These are phyloP conservation scores for Halophytophthora batemanensis DNA, from an alignment of 352 stramenopile genomes.

Conservation along the genomic window DNA sequence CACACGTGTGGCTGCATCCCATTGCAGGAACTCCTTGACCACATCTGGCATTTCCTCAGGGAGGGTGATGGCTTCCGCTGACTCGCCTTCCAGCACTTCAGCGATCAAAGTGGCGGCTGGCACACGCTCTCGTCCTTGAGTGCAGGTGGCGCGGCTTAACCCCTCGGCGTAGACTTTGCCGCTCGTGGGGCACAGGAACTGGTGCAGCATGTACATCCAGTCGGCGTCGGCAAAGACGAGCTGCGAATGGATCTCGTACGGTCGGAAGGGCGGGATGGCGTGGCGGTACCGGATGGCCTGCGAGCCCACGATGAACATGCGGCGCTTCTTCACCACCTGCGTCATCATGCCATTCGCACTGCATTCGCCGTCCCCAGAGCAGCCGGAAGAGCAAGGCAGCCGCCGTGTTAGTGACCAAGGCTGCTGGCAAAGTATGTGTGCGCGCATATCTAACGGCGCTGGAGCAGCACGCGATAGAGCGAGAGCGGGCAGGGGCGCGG, in stretches of 20 bases:
- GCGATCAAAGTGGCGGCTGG: constrained; percentile 51
- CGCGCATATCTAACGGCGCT: too few species aligned
- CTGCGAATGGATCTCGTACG: constrained; percentile 63
- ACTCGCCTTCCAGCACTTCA: too few species aligned
- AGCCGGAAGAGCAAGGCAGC: too few species aligned
- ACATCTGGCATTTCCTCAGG: constrained; percentile 46
- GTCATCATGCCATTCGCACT: too few species aligned
- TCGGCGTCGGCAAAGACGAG: constrained; percentile 72
- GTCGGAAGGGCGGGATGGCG: constrained; percentile 47
- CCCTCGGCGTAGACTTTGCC: constrained; percentile 62
- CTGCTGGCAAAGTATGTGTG: too few species aligned
- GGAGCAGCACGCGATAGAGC: too few species aligned
- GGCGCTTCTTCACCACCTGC: constrained; percentile 50
- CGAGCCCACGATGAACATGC: constrained; percentile 72
- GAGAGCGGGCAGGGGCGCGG: not conserved
- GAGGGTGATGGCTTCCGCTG: constrained; percentile 40
- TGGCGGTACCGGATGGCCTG: constrained; percentile 64
- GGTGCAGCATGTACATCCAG: constrained; percentile 65
- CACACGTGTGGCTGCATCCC: constrained; percentile 42
- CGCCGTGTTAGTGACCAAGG: too few species aligned
- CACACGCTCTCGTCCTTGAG: constrained; percentile 45
- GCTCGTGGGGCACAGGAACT: constrained; percentile 69
- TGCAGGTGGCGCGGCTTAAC: constrained; percentile 57
- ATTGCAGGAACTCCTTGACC: constrained; percentile 48
- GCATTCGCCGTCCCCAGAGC: too few species aligned